These are phyloP conservation scores for Pilobolus umbonatus DNA, from an alignment of 192 early-diverging fungal genomes.

Conservation along the genomic window DNA sequence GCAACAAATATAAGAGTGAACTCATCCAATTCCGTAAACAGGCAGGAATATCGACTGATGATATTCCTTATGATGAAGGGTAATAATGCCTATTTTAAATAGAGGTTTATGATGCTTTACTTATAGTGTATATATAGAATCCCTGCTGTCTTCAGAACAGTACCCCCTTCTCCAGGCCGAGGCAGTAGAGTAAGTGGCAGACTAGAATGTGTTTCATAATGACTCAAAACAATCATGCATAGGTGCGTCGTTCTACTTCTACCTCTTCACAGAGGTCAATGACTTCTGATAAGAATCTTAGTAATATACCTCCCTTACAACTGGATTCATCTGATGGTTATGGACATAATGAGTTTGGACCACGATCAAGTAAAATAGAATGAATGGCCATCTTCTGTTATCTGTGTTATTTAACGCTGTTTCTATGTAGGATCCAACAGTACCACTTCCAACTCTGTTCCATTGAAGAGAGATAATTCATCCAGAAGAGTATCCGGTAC, in stretches of 20 bases:
- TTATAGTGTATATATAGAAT: constrained; percentile 14
- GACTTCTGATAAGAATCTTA: constrained; percentile 21
- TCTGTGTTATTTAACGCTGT: neutral
- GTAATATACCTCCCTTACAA: constrained; percentile 24
- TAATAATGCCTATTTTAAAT: no score
- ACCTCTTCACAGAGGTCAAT: constrained; percentile 24
- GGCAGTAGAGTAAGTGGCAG: constrained; percentile 14
- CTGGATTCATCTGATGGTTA: constrained; percentile 13
- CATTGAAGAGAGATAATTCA: constrained; percentile 13
- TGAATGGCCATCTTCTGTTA: neutral
- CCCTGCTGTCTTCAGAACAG: constrained; percentile 22
- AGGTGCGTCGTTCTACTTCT: constrained; percentile 24
- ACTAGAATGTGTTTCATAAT: neutral
- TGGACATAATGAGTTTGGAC: neutral
- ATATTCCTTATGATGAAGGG: constrained; percentile 29
- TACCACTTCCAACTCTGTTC: neutral
- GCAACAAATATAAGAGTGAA: constrained; percentile 25
- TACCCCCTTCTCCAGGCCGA: constrained; percentile 27
- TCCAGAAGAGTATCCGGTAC: constrained; percentile 19
- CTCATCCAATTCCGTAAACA: constrained; percentile 28
- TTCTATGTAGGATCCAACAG: neutral
- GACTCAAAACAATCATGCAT: neutral
- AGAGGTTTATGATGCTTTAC: neutral
- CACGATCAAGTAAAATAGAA: neutral
- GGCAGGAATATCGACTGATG: constrained; percentile 15